Base-by-base conservation (phyloP, 2,329 filamentous ascomycete species). In the Paraconiothyrium sp. region DNA sequence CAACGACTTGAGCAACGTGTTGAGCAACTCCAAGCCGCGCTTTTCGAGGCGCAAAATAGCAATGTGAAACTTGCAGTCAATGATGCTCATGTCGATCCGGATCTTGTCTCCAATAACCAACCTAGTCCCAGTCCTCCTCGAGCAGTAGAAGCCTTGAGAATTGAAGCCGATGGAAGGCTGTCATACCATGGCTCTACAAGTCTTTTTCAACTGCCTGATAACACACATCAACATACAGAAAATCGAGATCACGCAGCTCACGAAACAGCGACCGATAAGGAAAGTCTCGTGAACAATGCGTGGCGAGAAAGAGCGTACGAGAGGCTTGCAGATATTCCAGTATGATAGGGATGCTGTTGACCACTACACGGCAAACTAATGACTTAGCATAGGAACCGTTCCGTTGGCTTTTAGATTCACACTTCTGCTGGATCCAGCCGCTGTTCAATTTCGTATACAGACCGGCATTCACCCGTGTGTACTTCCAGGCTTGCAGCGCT, bases 361-460 rank as follows among this genome's bases (percentile, higher is more conserved):
- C 13, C 13, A 43, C 11, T 22, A 14, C 11, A 34, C n/a, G 11
- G 10, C 9, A 39, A 1, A 16, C 41, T 52, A 10, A 43, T 50
- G 49, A 39, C 22, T 4, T 46, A 14, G 11, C 43, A 22, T n/a
- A 64, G 59, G 62, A 65, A 30, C 60, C 59, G 16, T 65, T 58
- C 34, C 54, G 60, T 24, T 65, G 46, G 14, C 60, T 65, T 24
- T 22, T 65, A 11, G 62, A 65, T 24, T 62, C 60, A 10, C 62
- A 65, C 49, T 65, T 59, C 30, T 62, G 59, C 57, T 65, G 62
- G 62, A 60, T 65, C 10, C 62, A 65, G 37, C 62, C 62, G 14
- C 57, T 65, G 16, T 65, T 65, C 57, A 65, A 65, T 22, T 65
- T 65, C 27, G 52, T 65, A 2, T 65, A 62, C 30, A 47, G 62